Conservation (phyloP, 2,329 filamentous ascomycete species). For the Paracorniculantispora psalliotae region DNA sequence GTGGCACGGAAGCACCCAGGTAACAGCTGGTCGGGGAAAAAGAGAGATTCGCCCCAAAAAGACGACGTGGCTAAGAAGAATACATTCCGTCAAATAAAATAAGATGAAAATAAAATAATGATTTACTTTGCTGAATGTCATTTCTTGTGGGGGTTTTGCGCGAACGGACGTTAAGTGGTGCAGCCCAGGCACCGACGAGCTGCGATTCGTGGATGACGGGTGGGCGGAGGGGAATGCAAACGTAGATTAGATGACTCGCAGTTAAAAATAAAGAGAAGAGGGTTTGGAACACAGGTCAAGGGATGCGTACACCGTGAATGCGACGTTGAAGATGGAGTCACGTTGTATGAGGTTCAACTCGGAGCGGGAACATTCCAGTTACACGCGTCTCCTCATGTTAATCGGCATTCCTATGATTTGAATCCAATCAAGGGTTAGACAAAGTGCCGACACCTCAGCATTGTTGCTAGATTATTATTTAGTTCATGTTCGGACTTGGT, state of each 20-base stretch:
- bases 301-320: background rate
- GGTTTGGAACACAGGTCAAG: background rate
- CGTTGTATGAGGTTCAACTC: too few species aligned
- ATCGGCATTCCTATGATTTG: background rate
- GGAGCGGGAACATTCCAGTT: background rate
- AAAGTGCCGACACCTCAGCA: background rate
- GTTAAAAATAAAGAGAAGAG: background rate
- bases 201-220: background rate
- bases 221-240: background rate
- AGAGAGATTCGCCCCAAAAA: too few species aligned
- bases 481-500: too few species aligned
- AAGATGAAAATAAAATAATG: too few species aligned
- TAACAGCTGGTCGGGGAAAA: too few species aligned
- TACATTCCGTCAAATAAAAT: too few species aligned
- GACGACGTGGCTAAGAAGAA: too few species aligned
- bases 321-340: background rate
- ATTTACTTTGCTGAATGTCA: too few species aligned
- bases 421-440: background rate
- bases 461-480: too few species aligned
- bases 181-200: background rate
- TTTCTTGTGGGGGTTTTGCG: background rate
- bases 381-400: background rate
- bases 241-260: slow-evolving; percentile 1
- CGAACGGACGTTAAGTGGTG: slow-evolving; percentile 2
- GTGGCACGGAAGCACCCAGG: background rate